Base-by-base conservation (phyloP, 75 land plant species). In the Selaginella tamariscina region DNA sequence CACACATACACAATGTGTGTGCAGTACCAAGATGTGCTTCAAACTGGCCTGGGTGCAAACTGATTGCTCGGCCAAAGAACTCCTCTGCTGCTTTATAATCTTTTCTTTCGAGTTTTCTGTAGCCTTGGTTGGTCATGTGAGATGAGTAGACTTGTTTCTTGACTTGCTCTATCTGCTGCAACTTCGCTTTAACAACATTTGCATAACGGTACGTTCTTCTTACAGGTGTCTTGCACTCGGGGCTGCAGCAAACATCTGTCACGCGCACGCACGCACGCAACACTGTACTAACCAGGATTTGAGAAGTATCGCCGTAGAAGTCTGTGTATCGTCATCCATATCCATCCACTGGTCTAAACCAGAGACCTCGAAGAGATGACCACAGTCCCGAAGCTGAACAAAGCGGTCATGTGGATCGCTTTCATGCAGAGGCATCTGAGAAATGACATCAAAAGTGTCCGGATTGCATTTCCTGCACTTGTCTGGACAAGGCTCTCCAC, bases 21-120 rank as follows among this genome's bases (percentile, higher is more conserved):
- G n/a, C n/a, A n/a, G n/a, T n/a, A n/a, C n/a, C n/a, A 9, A 55
- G 32, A 32, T 70, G 72, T 23, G 74, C 74, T 21, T 73, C 74
- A 8, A 55, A 31, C 2, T 20, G 27, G 27, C 28, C 62, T 21
- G 23, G 55, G 33, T 56, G 55, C 23, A 20, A 8, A 31, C 27
- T 27, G 5, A 73, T 15, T 22, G 64, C 74, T 24, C 0, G 29
- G 13, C 2, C 24, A 28, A 73, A 68, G 11, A 27, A 27, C 20
- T 55, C 27, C 20, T 56, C 20, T 27, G 74, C 74, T 30, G 30
- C 33, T 1, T 31, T 32, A 31, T 49, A 73, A 1, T 27, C 29
- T 30, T 56, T 56, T 18, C 1, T 5, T 31, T 31, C 18, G 15
- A 73, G 32, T 32, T 22, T 1, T 15, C 30, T 24, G n/a, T 32